These are phyloP conservation scores for Paraphaeosphaeria sporulosa DNA, from an alignment of 2,329 filamentous ascomycete genomes.

Conservation along the genomic window DNA sequence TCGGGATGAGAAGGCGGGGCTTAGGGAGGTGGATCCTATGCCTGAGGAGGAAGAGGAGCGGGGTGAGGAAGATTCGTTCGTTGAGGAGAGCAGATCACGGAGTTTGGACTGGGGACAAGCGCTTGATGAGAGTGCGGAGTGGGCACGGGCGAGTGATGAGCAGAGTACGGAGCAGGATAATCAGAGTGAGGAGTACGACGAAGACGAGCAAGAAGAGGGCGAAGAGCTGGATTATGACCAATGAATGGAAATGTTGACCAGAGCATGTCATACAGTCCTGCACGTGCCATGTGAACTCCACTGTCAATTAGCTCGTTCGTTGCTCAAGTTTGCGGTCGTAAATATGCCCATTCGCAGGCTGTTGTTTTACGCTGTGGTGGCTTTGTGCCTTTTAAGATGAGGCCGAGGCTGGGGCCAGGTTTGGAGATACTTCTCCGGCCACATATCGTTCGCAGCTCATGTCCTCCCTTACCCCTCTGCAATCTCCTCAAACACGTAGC, in stretches of 20 bases:
- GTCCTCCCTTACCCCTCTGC: neutral
- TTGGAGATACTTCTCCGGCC: neutral
- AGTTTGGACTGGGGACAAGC: constrained; percentile 39
- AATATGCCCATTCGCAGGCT: neutral
- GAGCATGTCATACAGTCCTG: neutral
- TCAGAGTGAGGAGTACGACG: constrained; percentile 48
- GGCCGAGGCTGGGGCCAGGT: neutral
- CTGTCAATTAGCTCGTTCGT: neutral
- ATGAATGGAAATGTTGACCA: constrained; percentile 10
- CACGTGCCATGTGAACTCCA: neutral
- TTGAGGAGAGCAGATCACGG: constrained; percentile 22
- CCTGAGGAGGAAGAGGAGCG: constrained; percentile 35
- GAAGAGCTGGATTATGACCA: constrained; percentile 36
- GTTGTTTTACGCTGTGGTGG: neutral
- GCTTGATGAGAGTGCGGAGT: constrained; percentile 46
- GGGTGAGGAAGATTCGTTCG: constrained; percentile 14
- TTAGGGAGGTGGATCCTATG: constrained; percentile 43
- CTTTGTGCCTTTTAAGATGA: neutral
- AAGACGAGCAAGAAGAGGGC: constrained; percentile 47
- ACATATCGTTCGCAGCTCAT: neutral
- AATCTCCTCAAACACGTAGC: neutral
- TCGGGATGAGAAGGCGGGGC: constrained; percentile 21
- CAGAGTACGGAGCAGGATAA: constrained; percentile 37
- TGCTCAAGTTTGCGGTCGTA: neutral
- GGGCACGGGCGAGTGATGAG: constrained; percentile 44